Percentiles rank a stretch among this genome's conserved stretches.
Conservation (phyloP, 1,284 basidiomycete genomes). For the Melanopsichium pennsylvanicum region DNA sequence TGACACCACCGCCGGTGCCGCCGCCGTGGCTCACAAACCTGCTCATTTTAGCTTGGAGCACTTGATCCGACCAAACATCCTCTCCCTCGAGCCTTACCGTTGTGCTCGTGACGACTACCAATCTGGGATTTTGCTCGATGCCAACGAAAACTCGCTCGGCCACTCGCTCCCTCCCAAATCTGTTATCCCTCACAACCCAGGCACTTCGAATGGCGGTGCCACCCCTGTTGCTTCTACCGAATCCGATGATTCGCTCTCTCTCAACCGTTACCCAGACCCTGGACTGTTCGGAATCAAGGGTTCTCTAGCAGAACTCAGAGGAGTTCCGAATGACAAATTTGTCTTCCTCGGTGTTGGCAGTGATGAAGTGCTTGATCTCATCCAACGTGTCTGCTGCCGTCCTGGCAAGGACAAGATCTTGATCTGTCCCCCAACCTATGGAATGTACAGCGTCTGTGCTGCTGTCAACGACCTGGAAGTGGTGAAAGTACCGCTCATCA, state of each 20-base stretch:
- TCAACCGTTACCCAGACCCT: slow-evolving; percentile 88
- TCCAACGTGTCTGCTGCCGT: slow-evolving; percentile 86
- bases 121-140: slow-evolving; percentile 91
- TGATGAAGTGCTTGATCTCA: slow-evolving; percentile 94
- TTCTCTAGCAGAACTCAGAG: slow-evolving; percentile 74
- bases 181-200: slow-evolving; percentile 40
- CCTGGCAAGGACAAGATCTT: slow-evolving; percentile 79
- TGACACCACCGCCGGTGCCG: slow-evolving; percentile 17
- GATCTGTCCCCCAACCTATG: slow-evolving; percentile 86
- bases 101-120: slow-evolving; percentile 97
- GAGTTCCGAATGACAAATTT: slow-evolving; percentile 67
- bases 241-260: slow-evolving; percentile 67
- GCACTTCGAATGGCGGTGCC: slow-evolving; percentile 14
- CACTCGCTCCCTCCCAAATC: slow-evolving; percentile 74
- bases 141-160: slow-evolving; percentile 94
- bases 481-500: slow-evolving; percentile 80
- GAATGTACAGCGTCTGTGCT: slow-evolving; percentile 95
- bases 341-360: slow-evolving; percentile 95
- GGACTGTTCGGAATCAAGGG: slow-evolving; percentile 81
- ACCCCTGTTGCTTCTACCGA: slow-evolving; percentile 19
- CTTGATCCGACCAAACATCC: slow-evolving; percentile 89
- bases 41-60: slow-evolving; percentile 63
- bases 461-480: slow-evolving; percentile 91
- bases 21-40: slow-evolving; percentile 58
- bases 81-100: slow-evolving; percentile 88